These are phyloP conservation scores for Schwanniomyces vanrijiae DNA, from an alignment of 805 yeast species.

Conservation along the genomic window DNA sequence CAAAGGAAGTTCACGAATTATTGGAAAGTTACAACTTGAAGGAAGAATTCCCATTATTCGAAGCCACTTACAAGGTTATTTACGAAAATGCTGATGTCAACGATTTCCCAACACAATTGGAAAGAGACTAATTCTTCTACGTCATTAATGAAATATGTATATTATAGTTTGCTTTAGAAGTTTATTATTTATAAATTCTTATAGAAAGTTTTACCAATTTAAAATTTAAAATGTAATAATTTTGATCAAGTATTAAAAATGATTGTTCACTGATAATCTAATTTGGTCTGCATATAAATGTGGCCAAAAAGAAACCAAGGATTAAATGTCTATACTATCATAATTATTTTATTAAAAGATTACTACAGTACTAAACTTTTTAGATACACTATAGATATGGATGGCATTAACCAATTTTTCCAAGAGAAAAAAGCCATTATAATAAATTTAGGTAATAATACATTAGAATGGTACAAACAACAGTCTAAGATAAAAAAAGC, in stretches of 20 bases:
- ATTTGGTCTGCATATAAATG: no score
- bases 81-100: slow-evolving; percentile 41
- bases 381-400: background rate
- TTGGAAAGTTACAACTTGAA: slow-evolving; percentile 32
- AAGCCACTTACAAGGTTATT: slow-evolving; percentile 45
- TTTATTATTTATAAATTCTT: background rate
- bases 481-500: slow-evolving; percentile 16
- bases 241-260: background rate
- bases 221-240: background rate
- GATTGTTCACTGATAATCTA: background rate
- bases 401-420: background rate
- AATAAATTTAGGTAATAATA: background rate
- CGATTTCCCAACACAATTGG: slow-evolving; percentile 42
- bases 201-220: background rate
- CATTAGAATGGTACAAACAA: slow-evolving; percentile 16
- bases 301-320: no score
- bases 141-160: background rate
- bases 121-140: slow-evolving; percentile 11
- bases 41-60: slow-evolving; percentile 44
- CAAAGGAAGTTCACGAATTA: slow-evolving; percentile 48
- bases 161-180: background rate
- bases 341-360: background rate
- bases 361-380: background rate
- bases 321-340: no score
- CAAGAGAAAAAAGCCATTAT: background rate